Evolutionary conservation across 73 alveolate species (phyloP).

Genomic region (Paramecium sexaurelia): DNA sequence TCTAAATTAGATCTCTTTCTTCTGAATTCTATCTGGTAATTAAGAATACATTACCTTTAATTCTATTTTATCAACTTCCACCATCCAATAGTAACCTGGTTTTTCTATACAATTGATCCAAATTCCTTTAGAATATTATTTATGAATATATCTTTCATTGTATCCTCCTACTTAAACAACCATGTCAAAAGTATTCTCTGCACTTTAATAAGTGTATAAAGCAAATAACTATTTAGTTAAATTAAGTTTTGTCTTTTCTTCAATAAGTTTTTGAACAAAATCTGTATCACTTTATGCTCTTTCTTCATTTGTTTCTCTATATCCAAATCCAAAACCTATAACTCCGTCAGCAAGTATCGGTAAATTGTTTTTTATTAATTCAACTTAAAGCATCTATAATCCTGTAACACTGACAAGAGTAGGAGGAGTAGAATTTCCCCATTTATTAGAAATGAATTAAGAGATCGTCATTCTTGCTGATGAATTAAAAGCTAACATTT

Average conservation of each 20-base stretch:
- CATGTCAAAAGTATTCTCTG: background rate
- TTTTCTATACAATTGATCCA: constrained; percentile 33
- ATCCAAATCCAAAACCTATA: constrained; percentile 44
- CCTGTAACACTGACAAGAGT: background rate
- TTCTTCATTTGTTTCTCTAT: constrained; percentile 1
- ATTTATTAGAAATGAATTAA: background rate
- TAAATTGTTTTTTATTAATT: background rate
- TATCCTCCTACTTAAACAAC: constrained; percentile 37
- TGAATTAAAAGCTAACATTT: constrained; percentile 18
- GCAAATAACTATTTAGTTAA: constrained; percentile 46
- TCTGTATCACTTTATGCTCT: background rate
- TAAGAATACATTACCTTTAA: background rate
- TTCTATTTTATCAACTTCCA: background rate
- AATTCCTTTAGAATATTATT: background rate
- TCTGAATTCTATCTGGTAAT: background rate
- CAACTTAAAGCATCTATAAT: constrained; percentile 7
- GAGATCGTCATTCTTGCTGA: background rate
- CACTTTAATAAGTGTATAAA: background rate
- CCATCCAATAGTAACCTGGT: constrained; percentile 54
- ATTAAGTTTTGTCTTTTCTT: background rate
- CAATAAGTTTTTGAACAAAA: constrained; percentile 8
- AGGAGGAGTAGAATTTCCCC: background rate
- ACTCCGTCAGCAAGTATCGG: constrained; percentile 37
- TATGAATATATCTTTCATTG: constrained; percentile 17
- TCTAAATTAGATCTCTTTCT: background rate